Conservation (phyloP, 2,329 filamentous ascomycete species). For the Ascochyta viciae-villosae region DNA sequence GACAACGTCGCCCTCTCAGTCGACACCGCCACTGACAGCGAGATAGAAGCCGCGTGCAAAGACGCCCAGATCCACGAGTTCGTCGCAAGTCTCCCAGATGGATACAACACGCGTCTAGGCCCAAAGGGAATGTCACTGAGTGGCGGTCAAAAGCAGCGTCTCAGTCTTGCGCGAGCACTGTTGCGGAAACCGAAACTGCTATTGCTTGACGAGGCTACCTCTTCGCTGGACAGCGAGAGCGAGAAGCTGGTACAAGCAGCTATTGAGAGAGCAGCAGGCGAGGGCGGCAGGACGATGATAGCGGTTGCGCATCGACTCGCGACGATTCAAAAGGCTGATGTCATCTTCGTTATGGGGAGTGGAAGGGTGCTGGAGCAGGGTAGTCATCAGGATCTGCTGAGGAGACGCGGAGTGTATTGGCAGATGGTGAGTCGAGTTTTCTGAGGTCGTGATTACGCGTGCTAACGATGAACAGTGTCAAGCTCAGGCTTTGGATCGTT, state of each 20-base stretch:
- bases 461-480: constrained; percentile 33
- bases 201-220: constrained; percentile 48
- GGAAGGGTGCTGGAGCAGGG: constrained; percentile 45
- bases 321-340: constrained; percentile 48
- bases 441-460: too few species aligned
- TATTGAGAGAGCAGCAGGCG: constrained; percentile 42
- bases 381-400: constrained; percentile 39
- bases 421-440: constrained; percentile 32
- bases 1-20: constrained; percentile 50
- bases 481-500: constrained; percentile 48
- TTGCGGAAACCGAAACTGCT: constrained; percentile 42
- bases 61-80: constrained; percentile 52
- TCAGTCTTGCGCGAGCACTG: constrained; percentile 44
- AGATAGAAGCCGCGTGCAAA: constrained; percentile 42
- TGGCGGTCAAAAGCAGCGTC: constrained; percentile 48
- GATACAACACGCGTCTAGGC: constrained; percentile 45
- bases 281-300: constrained; percentile 37
- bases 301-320: constrained; percentile 48
- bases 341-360: constrained; percentile 47
- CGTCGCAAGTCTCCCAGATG: constrained; percentile 45
- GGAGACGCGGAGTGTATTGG: constrained; percentile 43
- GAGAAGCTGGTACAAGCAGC: constrained; percentile 46
- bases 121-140: constrained; percentile 45
- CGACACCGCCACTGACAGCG: constrained; percentile 35
- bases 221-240: constrained; percentile 41